Percentiles rank a stretch among this genome's conserved stretches.
Evolutionary conservation across 2,329 filamentous ascomycete genomes (phyloP).

Genomic region (Camillea tinctor): DNA sequence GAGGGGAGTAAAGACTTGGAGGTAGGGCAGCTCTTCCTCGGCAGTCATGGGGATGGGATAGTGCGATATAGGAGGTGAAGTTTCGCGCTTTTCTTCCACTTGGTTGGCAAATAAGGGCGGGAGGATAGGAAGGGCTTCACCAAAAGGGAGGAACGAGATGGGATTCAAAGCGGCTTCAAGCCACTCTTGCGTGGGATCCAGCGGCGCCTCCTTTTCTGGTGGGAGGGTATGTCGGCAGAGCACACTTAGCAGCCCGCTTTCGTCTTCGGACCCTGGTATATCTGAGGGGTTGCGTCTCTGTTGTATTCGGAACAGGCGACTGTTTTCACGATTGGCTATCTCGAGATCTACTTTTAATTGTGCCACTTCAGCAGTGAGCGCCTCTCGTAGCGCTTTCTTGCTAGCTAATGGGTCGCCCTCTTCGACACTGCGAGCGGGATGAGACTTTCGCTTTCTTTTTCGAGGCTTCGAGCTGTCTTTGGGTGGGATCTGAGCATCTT

Average conservation of each 20-base stretch:
- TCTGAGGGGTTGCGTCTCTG: slow-evolving; percentile 30
- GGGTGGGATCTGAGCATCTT: slow-evolving; percentile 10
- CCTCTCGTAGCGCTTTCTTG: slow-evolving; percentile 53
- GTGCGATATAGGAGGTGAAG: slow-evolving; percentile 55
- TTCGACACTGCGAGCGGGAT: slow-evolving; percentile 42
- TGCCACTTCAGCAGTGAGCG: slow-evolving; percentile 54
- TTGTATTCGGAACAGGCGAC: slow-evolving; percentile 47
- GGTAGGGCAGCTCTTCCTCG: slow-evolving; percentile 64
- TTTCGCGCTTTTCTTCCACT: slow-evolving; percentile 29
- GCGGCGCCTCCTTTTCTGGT: slow-evolving; percentile 29
- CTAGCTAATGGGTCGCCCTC: slow-evolving; percentile 42
- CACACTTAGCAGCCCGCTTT: slow-evolving; percentile 40
- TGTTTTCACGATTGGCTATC: slow-evolving; percentile 57
- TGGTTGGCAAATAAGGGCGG: slow-evolving; percentile 23
- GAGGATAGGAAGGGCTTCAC: slow-evolving; percentile 33
- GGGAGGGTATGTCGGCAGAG: slow-evolving; percentile 43
- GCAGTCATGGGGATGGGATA: slow-evolving; percentile 62
- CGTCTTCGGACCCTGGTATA: slow-evolving; percentile 31
- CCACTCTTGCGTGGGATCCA: slow-evolving; percentile 39
- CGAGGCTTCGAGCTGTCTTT: slow-evolving; percentile 14
- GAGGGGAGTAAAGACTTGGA: slow-evolving; percentile 70
- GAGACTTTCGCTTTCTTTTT: slow-evolving; percentile 23
- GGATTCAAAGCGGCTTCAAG: slow-evolving; percentile 51
- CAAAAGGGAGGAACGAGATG: slow-evolving; percentile 51
- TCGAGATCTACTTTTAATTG: slow-evolving; percentile 58